Percentiles rank a stretch among this genome's conserved stretches.
Evolutionary conservation across 1,284 basidiomycete genomes (phyloP).

Genomic region (Melanopsichium pennsylvanicum): DNA sequence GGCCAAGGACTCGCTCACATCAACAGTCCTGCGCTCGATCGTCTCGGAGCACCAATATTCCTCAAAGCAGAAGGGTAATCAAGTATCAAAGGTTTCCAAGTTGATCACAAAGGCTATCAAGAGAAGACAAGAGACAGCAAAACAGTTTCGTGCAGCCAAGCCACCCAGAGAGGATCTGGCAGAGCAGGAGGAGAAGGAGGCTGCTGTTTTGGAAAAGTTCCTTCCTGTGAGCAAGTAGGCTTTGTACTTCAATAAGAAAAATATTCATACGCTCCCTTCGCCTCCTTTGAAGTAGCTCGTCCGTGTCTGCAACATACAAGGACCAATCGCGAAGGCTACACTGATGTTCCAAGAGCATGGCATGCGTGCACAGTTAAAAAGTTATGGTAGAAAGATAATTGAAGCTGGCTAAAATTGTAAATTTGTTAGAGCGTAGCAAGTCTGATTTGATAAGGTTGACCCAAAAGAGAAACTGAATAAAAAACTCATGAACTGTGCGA

Average conservation of each 20-base stretch:
- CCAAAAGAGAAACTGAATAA: too few relatives aligned
- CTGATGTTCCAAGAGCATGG: too few relatives aligned
- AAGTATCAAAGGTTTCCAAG: slow-evolving; percentile 36
- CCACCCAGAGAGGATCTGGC: slow-evolving; percentile 54
- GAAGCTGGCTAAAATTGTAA: too few relatives aligned
- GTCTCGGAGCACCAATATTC: slow-evolving; percentile 56
- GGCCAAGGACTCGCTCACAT: slow-evolving; percentile 48
- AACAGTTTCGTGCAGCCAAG: slow-evolving; percentile 47
- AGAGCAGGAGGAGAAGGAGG: slow-evolving; percentile 54
- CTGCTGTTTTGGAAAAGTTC: slow-evolving; percentile 38
- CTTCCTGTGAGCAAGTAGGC: slow-evolving; percentile 32
- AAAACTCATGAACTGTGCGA: too few relatives aligned
- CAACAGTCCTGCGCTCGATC: slow-evolving; percentile 50
- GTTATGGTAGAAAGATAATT: too few relatives aligned
- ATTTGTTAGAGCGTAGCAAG: not conserved
- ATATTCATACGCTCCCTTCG: too few relatives aligned
- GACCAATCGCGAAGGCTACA: too few relatives aligned
- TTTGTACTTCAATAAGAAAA: too few relatives aligned
- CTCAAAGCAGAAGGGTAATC: slow-evolving; percentile 39
- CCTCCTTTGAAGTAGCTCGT: too few relatives aligned
- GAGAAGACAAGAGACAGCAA: slow-evolving; percentile 44
- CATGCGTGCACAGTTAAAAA: too few relatives aligned
- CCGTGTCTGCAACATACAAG: too few relatives aligned
- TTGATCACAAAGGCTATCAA: slow-evolving; percentile 52
- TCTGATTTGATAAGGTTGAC: too few relatives aligned